phyloP scores from a whole-genome alignment of 2,329 filamentous ascomycete genomes.

The Domatiomyces catenatus region DNA sequence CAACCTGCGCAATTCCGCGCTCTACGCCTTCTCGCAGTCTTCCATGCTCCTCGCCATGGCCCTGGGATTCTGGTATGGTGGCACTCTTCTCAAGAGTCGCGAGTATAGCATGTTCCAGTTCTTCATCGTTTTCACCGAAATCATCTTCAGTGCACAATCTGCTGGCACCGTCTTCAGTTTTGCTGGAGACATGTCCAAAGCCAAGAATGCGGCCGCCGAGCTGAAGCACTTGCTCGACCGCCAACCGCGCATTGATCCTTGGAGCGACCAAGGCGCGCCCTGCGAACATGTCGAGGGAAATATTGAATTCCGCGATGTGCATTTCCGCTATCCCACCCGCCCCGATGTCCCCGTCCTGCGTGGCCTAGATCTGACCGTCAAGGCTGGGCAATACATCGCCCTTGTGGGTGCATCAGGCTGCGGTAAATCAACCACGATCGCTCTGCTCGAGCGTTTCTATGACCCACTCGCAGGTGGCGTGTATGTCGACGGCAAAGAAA shows the following conservation, averaged over 20 bases:
- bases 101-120: constrained; percentile 75
- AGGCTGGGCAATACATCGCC: constrained; percentile 41
- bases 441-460: constrained; percentile 85
- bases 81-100: constrained; percentile 51
- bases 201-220: constrained; percentile 64
- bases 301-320: constrained; percentile 81
- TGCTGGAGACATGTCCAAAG: constrained; percentile 85
- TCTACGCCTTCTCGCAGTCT: constrained; percentile 76
- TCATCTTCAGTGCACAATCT: constrained; percentile 85
- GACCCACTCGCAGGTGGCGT: constrained; percentile 69
- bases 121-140: constrained; percentile 74
- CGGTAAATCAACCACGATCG: constrained; percentile 87
- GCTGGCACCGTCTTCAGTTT: constrained; percentile 82
- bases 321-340: constrained; percentile 86
- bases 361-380: constrained; percentile 48
- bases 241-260: constrained; percentile 65
- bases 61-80: constrained; percentile 86
- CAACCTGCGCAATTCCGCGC: constrained; percentile 56
- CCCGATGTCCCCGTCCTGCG: constrained; percentile 84
- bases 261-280: constrained; percentile 53
- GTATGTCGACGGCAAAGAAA: constrained; percentile 68
- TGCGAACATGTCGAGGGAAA: constrained; percentile 54
- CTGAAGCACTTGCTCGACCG: constrained; percentile 75
- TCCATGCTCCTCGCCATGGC: constrained; percentile 71
- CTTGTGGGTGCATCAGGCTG: constrained; percentile 89